These are phyloP conservation scores for Pisolithus thermaeus DNA, from an alignment of 1,284 basidiomycete genomes.

Conservation along the genomic window DNA sequence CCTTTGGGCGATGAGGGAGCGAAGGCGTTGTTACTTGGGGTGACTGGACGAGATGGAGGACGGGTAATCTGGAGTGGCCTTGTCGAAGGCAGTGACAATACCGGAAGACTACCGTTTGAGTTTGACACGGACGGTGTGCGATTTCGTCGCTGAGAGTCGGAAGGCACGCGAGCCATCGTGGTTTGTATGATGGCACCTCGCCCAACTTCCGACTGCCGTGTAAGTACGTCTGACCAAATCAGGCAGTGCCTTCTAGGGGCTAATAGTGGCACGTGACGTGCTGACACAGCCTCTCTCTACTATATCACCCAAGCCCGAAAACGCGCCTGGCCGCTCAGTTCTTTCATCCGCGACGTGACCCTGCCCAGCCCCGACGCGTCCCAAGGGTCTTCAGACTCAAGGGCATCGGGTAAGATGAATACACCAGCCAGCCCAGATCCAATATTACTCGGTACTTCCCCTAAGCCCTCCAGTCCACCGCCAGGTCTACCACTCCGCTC, in stretches of 20 bases:
- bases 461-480: constrained; percentile 3
- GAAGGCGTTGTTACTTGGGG: constrained; percentile 34
- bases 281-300: too few relatives aligned
- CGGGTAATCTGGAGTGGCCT: constrained; percentile 31
- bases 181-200: neutral
- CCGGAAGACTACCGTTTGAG: constrained; percentile 23
- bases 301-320: too few relatives aligned
- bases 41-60: constrained; percentile 39
- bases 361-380: neutral
- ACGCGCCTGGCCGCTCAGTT: too few relatives aligned
- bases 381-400: neutral
- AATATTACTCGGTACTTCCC: constrained; percentile 14
- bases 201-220: neutral
- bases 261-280: too few relatives aligned
- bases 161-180: constrained; percentile 18
- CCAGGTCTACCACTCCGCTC: constrained; percentile 1
- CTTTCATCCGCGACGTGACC: neutral
- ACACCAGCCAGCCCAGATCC: constrained; percentile 15
- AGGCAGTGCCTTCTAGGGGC: too few relatives aligned
- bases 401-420: constrained; percentile 3
- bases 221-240: too few relatives aligned
- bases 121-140: constrained; percentile 25
- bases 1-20: constrained; percentile 30
- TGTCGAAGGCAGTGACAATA: constrained; percentile 15
- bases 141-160: constrained; percentile 16